These are phyloP conservation scores for Colletotrichum higginsianum DNA, from an alignment of 2,329 filamentous ascomycete genomes.

Conservation along the genomic window DNA sequence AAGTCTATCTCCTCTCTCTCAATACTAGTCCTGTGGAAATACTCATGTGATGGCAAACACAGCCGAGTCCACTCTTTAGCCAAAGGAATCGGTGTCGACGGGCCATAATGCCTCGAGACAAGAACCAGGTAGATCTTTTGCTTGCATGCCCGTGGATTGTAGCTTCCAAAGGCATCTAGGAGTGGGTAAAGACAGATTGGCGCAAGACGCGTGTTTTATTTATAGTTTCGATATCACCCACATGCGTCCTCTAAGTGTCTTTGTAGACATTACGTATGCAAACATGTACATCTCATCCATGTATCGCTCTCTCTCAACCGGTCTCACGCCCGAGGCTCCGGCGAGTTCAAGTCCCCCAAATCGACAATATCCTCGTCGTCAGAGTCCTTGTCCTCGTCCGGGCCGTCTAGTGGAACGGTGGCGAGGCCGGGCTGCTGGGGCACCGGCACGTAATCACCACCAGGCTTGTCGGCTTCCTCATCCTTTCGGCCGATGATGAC, in stretches of 20 bases:
- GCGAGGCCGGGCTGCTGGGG: conserved; percentile 44
- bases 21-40: no score
- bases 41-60: no score
- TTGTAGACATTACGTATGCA: not conserved
- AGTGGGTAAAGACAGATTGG: not conserved
- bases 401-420: conserved; percentile 15
- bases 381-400: conserved; percentile 44
- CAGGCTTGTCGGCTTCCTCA: conserved; percentile 57
- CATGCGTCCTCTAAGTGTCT: not conserved
- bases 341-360: conserved; percentile 47
- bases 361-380: conserved; percentile 56
- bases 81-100: no score
- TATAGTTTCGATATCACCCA: not conserved
- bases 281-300: not conserved
- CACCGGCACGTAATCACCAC: conserved; percentile 49
- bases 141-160: no score
- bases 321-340: conserved; percentile 27
- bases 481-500: conserved; percentile 83
- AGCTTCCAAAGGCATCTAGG: not conserved
- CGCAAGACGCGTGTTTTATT: not conserved
- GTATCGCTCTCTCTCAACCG: not conserved
- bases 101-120: no score
- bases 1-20: no score
- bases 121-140: no score
- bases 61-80: no score